Conservation (phyloP, 495 filamentous ascomycete genomes). For the Bacidia rubella region DNA sequence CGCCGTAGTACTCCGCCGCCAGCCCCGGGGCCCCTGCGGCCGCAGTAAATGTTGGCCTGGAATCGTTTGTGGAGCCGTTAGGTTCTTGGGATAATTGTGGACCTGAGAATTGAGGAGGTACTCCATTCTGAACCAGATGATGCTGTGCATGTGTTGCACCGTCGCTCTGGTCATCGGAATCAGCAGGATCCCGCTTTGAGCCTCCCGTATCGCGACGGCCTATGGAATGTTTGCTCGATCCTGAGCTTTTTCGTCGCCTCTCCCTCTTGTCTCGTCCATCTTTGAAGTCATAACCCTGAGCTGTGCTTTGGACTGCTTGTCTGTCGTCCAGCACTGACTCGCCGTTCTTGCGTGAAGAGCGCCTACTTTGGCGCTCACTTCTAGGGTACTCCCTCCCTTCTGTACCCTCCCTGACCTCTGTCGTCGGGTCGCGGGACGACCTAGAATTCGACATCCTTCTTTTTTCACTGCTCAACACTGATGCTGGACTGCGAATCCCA, state of each 20-base stretch:
- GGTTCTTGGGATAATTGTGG: constrained; percentile 50
- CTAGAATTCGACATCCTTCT: background rate
- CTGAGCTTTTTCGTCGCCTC: constrained; percentile 14
- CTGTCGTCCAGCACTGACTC: background rate
- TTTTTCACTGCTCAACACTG: background rate
- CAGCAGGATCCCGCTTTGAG: constrained; percentile 13
- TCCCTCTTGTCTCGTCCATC: constrained; percentile 18
- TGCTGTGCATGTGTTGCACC: constrained; percentile 32
- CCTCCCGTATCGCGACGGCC: background rate
- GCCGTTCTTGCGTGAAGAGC: background rate
- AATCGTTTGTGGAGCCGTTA: constrained; percentile 29
- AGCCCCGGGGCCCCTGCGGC: constrained; percentile 31
- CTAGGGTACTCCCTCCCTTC: background rate
- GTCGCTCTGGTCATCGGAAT: constrained; percentile 26
- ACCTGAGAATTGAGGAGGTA: constrained; percentile 35
- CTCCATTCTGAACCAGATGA: constrained; percentile 27
- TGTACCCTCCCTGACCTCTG: background rate
- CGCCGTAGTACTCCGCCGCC: constrained; percentile 55
- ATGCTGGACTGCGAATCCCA: background rate
- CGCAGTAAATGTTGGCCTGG: constrained; percentile 37
- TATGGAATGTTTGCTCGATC: background rate
- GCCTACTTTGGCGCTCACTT: background rate
- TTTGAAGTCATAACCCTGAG: background rate
- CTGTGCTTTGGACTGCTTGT: background rate
- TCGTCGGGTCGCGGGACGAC: background rate